phyloP scores from a whole-genome alignment of 345 rosid species.

The Excoecaria agallocha region DNA sequence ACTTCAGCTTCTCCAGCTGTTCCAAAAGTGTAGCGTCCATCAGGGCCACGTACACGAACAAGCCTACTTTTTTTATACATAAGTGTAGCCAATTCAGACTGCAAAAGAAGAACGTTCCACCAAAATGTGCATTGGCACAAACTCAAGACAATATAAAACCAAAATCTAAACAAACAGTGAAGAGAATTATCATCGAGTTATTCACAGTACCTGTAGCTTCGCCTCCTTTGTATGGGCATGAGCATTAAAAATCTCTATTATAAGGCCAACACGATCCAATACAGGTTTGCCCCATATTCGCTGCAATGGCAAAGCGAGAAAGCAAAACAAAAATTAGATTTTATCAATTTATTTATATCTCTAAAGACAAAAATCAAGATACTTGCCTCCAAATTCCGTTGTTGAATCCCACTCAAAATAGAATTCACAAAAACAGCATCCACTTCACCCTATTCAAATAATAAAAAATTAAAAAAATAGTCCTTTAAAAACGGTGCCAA shows the following conservation, averaged over 20 bases:
- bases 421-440: slow-evolving; percentile 89
- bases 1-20: slow-evolving; percentile 87
- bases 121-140: neutral
- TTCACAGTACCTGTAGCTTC: slow-evolving; percentile 66
- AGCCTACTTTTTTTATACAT: slow-evolving; percentile 87
- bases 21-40: slow-evolving; percentile 75
- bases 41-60: slow-evolving; percentile 76
- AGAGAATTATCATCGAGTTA: slow-evolving; percentile 4
- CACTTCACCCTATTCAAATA: slow-evolving; percentile 55
- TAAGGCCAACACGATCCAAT: slow-evolving; percentile 87
- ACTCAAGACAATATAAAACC: neutral
- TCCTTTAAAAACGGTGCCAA: slow-evolving; percentile 15
- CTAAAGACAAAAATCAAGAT: neutral
- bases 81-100: slow-evolving; percentile 93
- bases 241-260: slow-evolving; percentile 91
- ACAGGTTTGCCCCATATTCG: slow-evolving; percentile 74
- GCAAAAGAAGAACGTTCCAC: slow-evolving; percentile 18
- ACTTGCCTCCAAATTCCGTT: slow-evolving; percentile 85
- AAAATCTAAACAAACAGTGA: neutral
- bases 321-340: neutral
- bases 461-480: neutral
- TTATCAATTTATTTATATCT: neutral
- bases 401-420: slow-evolving; percentile 70
- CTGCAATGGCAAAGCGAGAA: slow-evolving; percentile 33
- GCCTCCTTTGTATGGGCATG: slow-evolving; percentile 96